Conservation (phyloP, 2,329 filamentous ascomycete genomes). For the Alternaria postmessia region DNA sequence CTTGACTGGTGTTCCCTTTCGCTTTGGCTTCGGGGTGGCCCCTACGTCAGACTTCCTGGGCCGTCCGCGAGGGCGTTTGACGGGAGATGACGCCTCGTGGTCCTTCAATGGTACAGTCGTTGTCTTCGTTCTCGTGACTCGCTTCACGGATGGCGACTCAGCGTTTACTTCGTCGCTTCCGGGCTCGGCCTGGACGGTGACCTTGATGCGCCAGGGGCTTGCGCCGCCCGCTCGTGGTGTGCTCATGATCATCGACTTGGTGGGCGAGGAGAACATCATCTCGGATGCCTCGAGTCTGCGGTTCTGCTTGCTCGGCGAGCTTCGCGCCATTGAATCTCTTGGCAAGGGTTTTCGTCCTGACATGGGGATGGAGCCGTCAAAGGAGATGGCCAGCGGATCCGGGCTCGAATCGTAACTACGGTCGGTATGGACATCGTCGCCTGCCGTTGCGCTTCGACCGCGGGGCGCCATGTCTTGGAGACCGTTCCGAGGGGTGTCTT, state of each 20-base stretch:
- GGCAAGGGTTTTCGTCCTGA: conserved; percentile 30
- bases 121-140: conserved; percentile 43
- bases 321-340: conserved; percentile 36
- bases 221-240: conserved; percentile 49
- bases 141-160: conserved; percentile 41
- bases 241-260: conserved; percentile 57
- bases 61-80: conserved; percentile 48
- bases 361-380: conserved; percentile 32
- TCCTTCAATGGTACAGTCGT: conserved; percentile 55
- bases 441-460: conserved; percentile 23
- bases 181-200: conserved; percentile 60
- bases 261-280: conserved; percentile 46
- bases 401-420: conserved; percentile 47
- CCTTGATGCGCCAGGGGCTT: conserved; percentile 60
- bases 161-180: conserved; percentile 44
- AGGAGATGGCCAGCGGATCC: conserved; percentile 46
- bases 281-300: conserved; percentile 27
- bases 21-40: conserved; percentile 37
- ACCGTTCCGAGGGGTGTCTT: conserved; percentile 14
- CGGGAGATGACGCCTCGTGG: conserved; percentile 46
- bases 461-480: conserved; percentile 36
- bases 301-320: conserved; percentile 44
- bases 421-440: conserved; percentile 24
- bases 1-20: conserved; percentile 45
- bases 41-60: conserved; percentile 48